Evolutionary conservation across 2,329 filamentous ascomycete genomes (phyloP).

Genomic region (Tolypocladium ovalisporum): DNA sequence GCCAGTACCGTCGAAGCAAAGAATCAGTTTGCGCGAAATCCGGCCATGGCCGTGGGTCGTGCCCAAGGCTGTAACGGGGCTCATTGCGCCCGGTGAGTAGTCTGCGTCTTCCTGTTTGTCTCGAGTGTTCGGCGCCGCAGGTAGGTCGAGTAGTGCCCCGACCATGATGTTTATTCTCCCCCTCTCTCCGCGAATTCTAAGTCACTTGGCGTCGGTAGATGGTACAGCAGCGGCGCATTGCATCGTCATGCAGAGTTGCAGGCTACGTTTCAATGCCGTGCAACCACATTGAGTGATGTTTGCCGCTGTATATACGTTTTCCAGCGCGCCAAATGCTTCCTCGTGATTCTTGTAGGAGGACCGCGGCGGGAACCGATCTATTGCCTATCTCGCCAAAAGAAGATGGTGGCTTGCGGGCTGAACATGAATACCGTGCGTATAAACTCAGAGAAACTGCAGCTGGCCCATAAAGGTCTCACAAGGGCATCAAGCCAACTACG

Average conservation of each 20-base stretch:
- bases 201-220: no score
- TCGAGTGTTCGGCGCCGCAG: conserved; percentile 1
- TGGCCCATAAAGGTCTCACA: no score
- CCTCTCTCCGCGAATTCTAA: background rate
- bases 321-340: background rate
- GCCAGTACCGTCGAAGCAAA: conserved; percentile 54
- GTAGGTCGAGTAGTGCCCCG: conserved; percentile 5
- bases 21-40: conserved; percentile 35
- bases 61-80: conserved; percentile 4
- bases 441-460: no score
- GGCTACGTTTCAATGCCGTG: background rate
- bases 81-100: conserved; percentile 1
- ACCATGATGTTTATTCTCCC: background rate
- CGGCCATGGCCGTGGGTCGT: conserved; percentile 5
- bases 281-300: background rate
- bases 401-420: conserved; percentile 1
- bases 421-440: conserved; percentile 1
- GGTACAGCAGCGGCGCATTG: background rate
- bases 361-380: background rate
- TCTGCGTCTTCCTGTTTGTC: background rate
- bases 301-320: background rate
- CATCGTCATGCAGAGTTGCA: background rate
- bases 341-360: background rate
- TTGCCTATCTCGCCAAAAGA: background rate
- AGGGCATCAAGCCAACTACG: no score